Evolutionary conservation across 805 yeast genomes (phyloP).

Genomic region (Nakazawaea peltata): DNA sequence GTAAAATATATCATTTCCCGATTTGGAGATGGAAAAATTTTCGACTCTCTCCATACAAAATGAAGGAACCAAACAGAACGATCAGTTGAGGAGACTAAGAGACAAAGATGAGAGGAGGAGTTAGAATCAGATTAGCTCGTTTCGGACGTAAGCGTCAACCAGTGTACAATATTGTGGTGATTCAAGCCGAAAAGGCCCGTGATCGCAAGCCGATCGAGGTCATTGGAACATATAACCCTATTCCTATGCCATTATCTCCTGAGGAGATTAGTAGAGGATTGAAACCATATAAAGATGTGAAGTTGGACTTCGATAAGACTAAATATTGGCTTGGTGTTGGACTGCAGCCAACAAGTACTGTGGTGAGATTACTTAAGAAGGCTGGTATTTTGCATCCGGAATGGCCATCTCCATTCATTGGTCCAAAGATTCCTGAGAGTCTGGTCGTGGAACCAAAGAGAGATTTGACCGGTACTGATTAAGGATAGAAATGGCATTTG

Average conservation of each 20-base stretch:
- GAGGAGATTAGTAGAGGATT: conserved; percentile 48
- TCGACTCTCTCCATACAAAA: background rate
- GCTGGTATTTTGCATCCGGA: conserved; percentile 60
- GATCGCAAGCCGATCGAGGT: conserved; percentile 91
- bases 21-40: too few relatives aligned
- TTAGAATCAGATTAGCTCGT: conserved; percentile 84
- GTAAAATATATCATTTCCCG: too few relatives aligned
- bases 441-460: conserved; percentile 11
- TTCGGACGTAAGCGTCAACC: conserved; percentile 90
- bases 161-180: conserved; percentile 85
- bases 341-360: conserved; percentile 86
- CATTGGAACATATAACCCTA: conserved; percentile 86
- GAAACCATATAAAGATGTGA: conserved; percentile 66
- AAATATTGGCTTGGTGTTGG: conserved; percentile 98
- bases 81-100: too few relatives aligned
- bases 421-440: conserved; percentile 15
- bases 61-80: too few relatives aligned
- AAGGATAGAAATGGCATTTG: too few relatives aligned
- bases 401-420: conserved; percentile 44
- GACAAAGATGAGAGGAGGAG: conserved; percentile 50
- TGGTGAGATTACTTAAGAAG: conserved; percentile 65
- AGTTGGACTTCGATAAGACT: conserved; percentile 79
- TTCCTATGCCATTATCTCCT: conserved; percentile 60
- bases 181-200: conserved; percentile 68
- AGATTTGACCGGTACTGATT: conserved; percentile 9